A percentile compares a stretch with the other conserved stretches of the same genome.
Evolutionary conservation across 495 filamentous ascomycete species (phyloP).

Genomic region (Xylaria scruposa): DNA sequence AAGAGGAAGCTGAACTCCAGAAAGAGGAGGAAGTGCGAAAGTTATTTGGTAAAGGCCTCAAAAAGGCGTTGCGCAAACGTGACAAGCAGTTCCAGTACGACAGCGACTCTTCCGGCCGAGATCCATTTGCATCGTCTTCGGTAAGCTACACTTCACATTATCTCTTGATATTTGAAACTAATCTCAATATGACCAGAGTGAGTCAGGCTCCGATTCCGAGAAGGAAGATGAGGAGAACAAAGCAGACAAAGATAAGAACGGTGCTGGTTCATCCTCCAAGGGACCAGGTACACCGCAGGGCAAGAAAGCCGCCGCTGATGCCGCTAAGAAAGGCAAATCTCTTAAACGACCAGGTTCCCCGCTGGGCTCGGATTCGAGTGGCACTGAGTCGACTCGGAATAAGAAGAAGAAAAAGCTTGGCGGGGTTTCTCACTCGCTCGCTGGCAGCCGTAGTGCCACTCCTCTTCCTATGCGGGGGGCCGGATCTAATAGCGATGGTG

Average conservation of each 20-base stretch:
- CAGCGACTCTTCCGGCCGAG: slow-evolving; percentile 71
- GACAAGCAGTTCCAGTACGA: slow-evolving; percentile 89
- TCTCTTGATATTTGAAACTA: slow-evolving; percentile 1
- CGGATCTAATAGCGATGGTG: slow-evolving; percentile 80
- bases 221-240: slow-evolving; percentile 56
- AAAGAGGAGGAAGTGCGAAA: slow-evolving; percentile 70
- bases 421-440: slow-evolving; percentile 45
- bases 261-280: slow-evolving; percentile 57
- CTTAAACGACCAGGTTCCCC: slow-evolving; percentile 90
- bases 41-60: slow-evolving; percentile 73
- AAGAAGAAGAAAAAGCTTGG: slow-evolving; percentile 78
- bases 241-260: slow-evolving; percentile 65
- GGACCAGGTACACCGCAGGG: slow-evolving; percentile 79
- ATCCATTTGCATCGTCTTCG: slow-evolving; percentile 71
- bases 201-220: slow-evolving; percentile 48
- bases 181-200: slow-evolving; percentile 39
- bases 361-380: slow-evolving; percentile 84
- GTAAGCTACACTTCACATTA: slow-evolving; percentile 38
- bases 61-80: slow-evolving; percentile 79
- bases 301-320: slow-evolving; percentile 55
- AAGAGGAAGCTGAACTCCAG: slow-evolving; percentile 74
- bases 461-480: slow-evolving; percentile 59
- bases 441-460: slow-evolving; percentile 55
- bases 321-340: slow-evolving; percentile 68
- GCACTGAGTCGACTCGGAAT: slow-evolving; percentile 86